Evolutionary conservation across 192 early-diverging fungal genomes (phyloP), one percentile per base, ranked within the genome.

Genomic region (Phlyctochytrium bullatum): DNA sequence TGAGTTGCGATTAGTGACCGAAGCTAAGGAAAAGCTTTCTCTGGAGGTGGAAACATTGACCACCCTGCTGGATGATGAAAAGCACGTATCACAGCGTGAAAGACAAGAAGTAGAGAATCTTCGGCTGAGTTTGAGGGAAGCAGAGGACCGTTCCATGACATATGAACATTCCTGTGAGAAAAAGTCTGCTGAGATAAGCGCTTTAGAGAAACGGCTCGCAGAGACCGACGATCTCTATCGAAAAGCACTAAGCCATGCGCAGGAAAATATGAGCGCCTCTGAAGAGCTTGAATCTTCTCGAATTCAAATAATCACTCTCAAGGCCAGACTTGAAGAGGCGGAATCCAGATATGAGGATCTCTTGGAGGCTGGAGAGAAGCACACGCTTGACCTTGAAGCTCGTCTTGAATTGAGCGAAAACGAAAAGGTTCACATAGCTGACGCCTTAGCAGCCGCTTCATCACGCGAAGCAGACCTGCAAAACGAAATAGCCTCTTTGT

Each of bases 351-450:
- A 60, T 33, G 70, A 72, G 24, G 63, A 72, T 27, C 58, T 72
- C 0, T 72, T 72, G 36, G 65, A 54, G 4, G 70, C 64, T 24
- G 70, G 70, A 16, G 70, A 72, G 53, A 56, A 63, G 17, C 70
- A 72, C 50, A 66, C 70, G n/a, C 12, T 59, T 6, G 58, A 66
- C 33, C 58, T 72, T 6, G 70, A 72, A 53, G 12, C 25, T 20
- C 6, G 20, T 10, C 54, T 57, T 57, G 12, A 14, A 10, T 10
- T 10, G 14, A 24, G 54, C 10, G 54, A 57, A 47, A 47, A 20
- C 40, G 40, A 47, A 47, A 47, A 20, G 20, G 10, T 14, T 14
- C 10, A 14, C 6, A 6, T 47, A 47, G 40, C 6, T 14, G 40
- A 47, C 20, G 40, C 40, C 40, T 20, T 47, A 6, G 40, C 40